A percentile compares a stretch with the other conserved stretches of the same genome.
These are phyloP conservation scores for Sporothrix luriei DNA, from an alignment of 2,329 filamentous ascomycete species.

Conservation along the genomic window DNA sequence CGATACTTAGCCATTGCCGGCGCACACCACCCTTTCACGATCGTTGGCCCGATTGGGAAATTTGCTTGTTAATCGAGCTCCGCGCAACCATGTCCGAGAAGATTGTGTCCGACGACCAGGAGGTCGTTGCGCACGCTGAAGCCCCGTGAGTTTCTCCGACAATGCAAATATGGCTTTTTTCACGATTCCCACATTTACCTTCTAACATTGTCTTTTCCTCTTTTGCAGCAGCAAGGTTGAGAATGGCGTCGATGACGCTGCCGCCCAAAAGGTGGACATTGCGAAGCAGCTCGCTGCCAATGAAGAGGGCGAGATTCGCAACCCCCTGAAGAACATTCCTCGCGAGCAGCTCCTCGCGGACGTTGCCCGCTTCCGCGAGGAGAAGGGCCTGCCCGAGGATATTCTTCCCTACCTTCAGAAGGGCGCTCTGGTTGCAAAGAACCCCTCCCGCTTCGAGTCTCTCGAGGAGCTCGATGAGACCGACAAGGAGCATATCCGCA, in stretches of 20 bases:
- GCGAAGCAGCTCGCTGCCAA: conserved; percentile 29
- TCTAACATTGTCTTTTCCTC: neutral
- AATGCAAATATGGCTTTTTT: neutral
- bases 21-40: conserved; percentile 5
- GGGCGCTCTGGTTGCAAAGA: conserved; percentile 74
- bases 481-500: conserved; percentile 59
- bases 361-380: conserved; percentile 34
- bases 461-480: conserved; percentile 45
- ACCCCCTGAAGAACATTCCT: conserved; percentile 35
- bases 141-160: conserved; percentile 17
- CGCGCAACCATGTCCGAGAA: conserved; percentile 27
- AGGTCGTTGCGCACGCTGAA: conserved; percentile 18
- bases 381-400: conserved; percentile 61
- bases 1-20: conserved; percentile 13
- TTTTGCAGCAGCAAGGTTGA: conserved; percentile 5
- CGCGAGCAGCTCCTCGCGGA: conserved; percentile 34
- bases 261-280: conserved; percentile 4
- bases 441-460: conserved; percentile 63
- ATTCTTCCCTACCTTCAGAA: conserved; percentile 60
- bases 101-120: conserved; percentile 24
- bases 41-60: conserved; percentile 2
- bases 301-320: conserved; percentile 33
- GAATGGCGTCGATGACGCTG: neutral
- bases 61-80: neutral
- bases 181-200: neutral